These are phyloP conservation scores for Venturia oleaginea DNA, from an alignment of 2,329 filamentous ascomycete genomes.

Conservation along the genomic window DNA sequence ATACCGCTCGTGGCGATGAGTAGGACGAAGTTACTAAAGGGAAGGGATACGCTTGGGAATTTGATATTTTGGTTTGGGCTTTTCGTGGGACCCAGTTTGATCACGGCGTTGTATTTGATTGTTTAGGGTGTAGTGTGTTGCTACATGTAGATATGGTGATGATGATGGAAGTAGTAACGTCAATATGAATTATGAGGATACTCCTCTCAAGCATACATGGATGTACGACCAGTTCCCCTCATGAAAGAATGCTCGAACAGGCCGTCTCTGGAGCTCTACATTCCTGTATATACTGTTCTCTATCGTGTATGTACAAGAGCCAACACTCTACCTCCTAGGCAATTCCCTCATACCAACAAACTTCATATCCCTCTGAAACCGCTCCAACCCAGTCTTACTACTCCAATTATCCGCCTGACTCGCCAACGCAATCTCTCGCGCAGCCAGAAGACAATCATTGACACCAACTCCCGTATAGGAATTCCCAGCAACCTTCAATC, in stretches of 20 bases:
- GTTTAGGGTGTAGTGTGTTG: slow-evolving; percentile 22
- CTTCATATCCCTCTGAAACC: neutral
- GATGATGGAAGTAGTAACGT: neutral
- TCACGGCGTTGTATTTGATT: slow-evolving; percentile 44
- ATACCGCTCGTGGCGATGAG: slow-evolving; percentile 61
- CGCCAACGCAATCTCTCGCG: slow-evolving; percentile 4
- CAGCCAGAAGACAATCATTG: slow-evolving; percentile 15
- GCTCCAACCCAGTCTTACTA: slow-evolving; percentile 10
- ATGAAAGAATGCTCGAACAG: too few species aligned
- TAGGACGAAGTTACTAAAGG: slow-evolving; percentile 56
- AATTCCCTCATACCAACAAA: neutral
- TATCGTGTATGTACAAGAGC: neutral
- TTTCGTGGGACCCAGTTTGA: slow-evolving; percentile 64
- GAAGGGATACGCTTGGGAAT: slow-evolving; percentile 57
- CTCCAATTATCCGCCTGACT: neutral
- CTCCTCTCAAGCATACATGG: too few species aligned
- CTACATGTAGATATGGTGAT: too few species aligned
- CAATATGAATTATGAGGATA: too few species aligned
- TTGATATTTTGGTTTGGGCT: slow-evolving; percentile 70
- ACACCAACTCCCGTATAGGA: slow-evolving; percentile 16
- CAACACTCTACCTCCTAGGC: neutral
- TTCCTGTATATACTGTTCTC: neutral
- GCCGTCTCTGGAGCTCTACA: too few species aligned
- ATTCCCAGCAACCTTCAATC: slow-evolving; percentile 15
- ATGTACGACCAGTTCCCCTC: too few species aligned